Conservation (phyloP, 2,329 filamentous ascomycete species). For the Xylariaceae sp. region DNA sequence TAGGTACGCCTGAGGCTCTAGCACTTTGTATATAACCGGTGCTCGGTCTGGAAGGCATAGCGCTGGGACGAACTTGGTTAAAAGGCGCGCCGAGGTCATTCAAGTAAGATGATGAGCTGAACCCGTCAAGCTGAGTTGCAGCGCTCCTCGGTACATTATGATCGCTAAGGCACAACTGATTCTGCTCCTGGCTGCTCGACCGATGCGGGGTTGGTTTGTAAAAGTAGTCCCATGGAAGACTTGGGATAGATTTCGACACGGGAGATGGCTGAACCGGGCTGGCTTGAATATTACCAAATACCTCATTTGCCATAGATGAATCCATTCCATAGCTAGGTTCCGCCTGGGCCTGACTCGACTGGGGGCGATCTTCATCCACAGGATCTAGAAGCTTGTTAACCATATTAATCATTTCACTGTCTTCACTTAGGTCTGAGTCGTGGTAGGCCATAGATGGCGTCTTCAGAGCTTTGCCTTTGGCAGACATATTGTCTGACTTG, state of each 20-base stretch:
- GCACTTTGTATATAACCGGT: slow-evolving; percentile 8
- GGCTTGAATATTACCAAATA: slow-evolving; percentile 51
- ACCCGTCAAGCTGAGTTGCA: slow-evolving; percentile 28
- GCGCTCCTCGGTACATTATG: slow-evolving; percentile 36
- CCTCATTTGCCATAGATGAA: slow-evolving; percentile 55
- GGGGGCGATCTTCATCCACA: slow-evolving; percentile 34
- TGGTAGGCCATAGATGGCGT: slow-evolving; percentile 21
- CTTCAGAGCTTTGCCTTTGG: slow-evolving; percentile 28
- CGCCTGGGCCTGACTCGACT: slow-evolving; percentile 38
- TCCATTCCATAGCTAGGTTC: slow-evolving; percentile 63
- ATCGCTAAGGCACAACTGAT: slow-evolving; percentile 25
- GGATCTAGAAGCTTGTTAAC: slow-evolving; percentile 45
- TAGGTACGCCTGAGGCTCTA: slow-evolving; percentile 3
- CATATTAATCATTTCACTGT: slow-evolving; percentile 52
- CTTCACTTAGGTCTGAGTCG: slow-evolving; percentile 39
- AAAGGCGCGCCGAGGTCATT: slow-evolving; percentile 24
- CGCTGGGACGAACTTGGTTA: slow-evolving; percentile 13
- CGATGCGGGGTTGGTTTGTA: slow-evolving; percentile 38
- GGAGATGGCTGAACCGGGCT: slow-evolving; percentile 44
- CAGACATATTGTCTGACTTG: background rate
- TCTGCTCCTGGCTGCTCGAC: slow-evolving; percentile 32
- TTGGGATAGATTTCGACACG: slow-evolving; percentile 46
- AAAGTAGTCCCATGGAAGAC: slow-evolving; percentile 60
- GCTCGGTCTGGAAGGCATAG: slow-evolving; percentile 10
- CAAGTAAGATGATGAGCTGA: slow-evolving; percentile 34